Conservation (phyloP, 345 rosid species). For the Carallia pectinifolia region DNA sequence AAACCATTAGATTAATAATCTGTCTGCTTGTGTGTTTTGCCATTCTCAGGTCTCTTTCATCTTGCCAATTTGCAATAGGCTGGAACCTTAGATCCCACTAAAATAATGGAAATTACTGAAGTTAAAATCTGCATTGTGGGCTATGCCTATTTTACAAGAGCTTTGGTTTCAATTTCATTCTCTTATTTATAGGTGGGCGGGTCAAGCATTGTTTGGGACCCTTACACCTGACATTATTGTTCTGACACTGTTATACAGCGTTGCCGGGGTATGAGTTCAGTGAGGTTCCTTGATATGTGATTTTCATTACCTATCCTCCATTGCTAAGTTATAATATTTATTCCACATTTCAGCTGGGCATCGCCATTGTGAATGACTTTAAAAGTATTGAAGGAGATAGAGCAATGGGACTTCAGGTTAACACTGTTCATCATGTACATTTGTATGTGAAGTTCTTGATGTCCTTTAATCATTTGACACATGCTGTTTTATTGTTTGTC, state of each 20-base stretch:
- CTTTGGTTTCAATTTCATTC: not conserved
- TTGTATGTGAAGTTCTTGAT: slow-evolving; percentile 4
- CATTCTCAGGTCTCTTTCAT: not conserved
- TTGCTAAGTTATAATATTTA: slow-evolving; percentile 12
- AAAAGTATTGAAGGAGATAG: slow-evolving; percentile 97
- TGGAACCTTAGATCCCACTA: not conserved
- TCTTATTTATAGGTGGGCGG: slow-evolving; percentile 84
- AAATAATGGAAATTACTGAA: not conserved
- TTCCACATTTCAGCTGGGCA: slow-evolving; percentile 62
- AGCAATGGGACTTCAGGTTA: slow-evolving; percentile 90
- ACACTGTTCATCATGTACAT: slow-evolving; percentile 3
- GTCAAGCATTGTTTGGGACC: slow-evolving; percentile 96
- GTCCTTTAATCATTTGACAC: slow-evolving; percentile 4
- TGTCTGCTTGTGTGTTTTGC: not conserved
- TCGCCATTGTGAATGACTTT: slow-evolving; percentile 95
- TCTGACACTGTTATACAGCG: slow-evolving; percentile 91
- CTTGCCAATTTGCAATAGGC: not conserved
- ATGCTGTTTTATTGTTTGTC: not conserved
- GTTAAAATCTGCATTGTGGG: not conserved
- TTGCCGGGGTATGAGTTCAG: slow-evolving; percentile 71
- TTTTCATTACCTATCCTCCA: not conserved
- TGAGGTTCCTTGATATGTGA: not conserved
- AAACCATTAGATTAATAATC: not conserved
- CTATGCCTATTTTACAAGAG: not conserved
- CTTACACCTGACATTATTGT: slow-evolving; percentile 89